These are phyloP conservation scores for Populus trichocarpa DNA, from an alignment of 441 rosid species.

Conservation along the genomic window DNA sequence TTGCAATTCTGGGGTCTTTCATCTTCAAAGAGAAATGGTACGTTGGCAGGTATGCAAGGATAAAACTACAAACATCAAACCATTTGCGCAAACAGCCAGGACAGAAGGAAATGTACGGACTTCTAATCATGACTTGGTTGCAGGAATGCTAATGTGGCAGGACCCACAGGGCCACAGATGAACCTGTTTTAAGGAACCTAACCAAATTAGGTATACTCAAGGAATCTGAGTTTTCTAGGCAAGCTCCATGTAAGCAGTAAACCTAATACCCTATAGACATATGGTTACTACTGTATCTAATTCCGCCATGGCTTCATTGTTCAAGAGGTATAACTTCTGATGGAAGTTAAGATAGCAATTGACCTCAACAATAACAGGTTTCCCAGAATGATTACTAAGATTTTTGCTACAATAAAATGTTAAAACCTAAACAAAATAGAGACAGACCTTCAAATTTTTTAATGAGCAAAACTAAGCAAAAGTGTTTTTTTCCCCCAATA, in stretches of 20 bases:
- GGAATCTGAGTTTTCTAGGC: background rate
- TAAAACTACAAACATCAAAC: slow-evolving; percentile 15
- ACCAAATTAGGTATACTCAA: background rate
- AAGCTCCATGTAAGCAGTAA: background rate
- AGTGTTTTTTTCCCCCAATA: background rate
- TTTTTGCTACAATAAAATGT: background rate
- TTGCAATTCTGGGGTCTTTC: slow-evolving; percentile 65
- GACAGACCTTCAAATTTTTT: background rate
- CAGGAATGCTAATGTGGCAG: slow-evolving; percentile 25
- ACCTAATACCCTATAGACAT: background rate
- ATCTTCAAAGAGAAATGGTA: slow-evolving; percentile 68
- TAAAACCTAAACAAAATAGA: background rate
- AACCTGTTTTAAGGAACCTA: slow-evolving; percentile 16
- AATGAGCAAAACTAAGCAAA: background rate
- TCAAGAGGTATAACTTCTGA: background rate
- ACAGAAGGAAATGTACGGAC: background rate
- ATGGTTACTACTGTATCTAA: background rate
- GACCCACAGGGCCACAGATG: slow-evolving; percentile 11
- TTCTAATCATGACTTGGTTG: slow-evolving; percentile 21
- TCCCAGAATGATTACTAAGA: background rate
- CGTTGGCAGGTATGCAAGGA: slow-evolving; percentile 81
- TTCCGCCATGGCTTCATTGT: background rate
- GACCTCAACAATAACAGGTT: background rate
- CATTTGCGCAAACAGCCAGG: background rate
- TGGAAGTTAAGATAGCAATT: background rate